Evolutionary conservation across 352 stramenopile genomes (phyloP).

Genomic region (Phytophthora tentaculata): DNA sequence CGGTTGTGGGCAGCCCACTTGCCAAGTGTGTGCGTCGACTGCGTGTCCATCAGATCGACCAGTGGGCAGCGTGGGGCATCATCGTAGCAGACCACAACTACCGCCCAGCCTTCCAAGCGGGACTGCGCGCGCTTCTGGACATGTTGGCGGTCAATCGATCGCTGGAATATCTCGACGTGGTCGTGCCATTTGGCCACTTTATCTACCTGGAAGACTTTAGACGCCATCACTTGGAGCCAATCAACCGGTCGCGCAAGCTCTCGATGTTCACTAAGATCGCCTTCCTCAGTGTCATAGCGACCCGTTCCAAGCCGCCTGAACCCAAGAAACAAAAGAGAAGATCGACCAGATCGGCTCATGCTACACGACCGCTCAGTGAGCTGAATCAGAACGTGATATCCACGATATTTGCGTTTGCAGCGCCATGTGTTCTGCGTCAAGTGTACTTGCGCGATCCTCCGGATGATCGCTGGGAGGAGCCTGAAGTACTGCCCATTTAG

Average conservation of each 20-base stretch:
- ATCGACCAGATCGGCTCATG: background rate
- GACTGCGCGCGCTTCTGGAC: slow-evolving; percentile 7
- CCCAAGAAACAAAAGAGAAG: slow-evolving; percentile 7
- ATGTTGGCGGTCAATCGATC: slow-evolving; percentile 20
- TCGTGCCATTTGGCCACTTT: slow-evolving; percentile 14
- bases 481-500: slow-evolving; percentile 19
- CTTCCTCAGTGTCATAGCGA: slow-evolving; percentile 23
- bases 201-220: slow-evolving; percentile 23
- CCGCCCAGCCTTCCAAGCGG: slow-evolving; percentile 19
- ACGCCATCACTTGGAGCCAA: slow-evolving; percentile 15
- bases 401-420: slow-evolving; percentile 22
- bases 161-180: slow-evolving; percentile 26
- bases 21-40: slow-evolving; percentile 22
- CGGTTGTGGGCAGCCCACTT: background rate
- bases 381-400: slow-evolving; percentile 22
- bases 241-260: background rate
- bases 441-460: slow-evolving; percentile 25
- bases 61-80: slow-evolving; percentile 19
- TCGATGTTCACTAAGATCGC: slow-evolving; percentile 17
- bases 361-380: slow-evolving; percentile 2
- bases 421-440: slow-evolving; percentile 11
- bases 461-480: slow-evolving; percentile 5
- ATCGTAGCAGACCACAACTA: slow-evolving; percentile 15
- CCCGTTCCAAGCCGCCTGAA: background rate
- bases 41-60: slow-evolving; percentile 17